Base-by-base conservation (phyloP, 2,329 filamentous ascomycete genomes). In the Venturia asperata region DNA sequence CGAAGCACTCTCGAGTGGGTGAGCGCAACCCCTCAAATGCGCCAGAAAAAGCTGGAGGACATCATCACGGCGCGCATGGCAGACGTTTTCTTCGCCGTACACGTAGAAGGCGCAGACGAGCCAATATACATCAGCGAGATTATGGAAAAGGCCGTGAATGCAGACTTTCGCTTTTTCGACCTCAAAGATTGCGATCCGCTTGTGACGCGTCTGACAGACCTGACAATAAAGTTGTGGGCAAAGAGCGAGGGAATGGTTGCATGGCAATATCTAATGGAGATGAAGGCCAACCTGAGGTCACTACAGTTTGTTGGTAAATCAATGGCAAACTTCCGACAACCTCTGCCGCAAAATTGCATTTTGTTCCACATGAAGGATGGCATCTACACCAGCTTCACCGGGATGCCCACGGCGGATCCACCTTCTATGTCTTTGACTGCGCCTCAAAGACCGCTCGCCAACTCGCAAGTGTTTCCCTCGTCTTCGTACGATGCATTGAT, bases 41-140 rank as follows among this genome's bases (percentile, higher is more conserved):
- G 91, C 64, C 92, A 96, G 78, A 86, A 86, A 75, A 88, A 87
- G 73, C 79, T 96, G 52, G 89, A 94, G 74, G 82, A 87, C 69
- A 83, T 90, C 9, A 85, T 89, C 37, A 85, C 87, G 63, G 84
- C 82, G 70, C 83, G 85, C 63, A 87, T 94, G 76, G 91, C 88
- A n/a, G 89, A 97, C 76, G 87, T 88, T 19, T 97, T 96, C 81
- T 94, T 96, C 75, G 90, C 91, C 2, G 74, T 97, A 63, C 92
- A 97, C 74, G 84, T 87, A 58, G 79, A 84, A 1, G 83, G 78
- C 3, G 77, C 85, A 63, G 72, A 76, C 60, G 87, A 91, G 19
- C 92, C 93, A 0, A 78, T 97, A n/a, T 97, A 97, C 74, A 85
- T 96, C 70, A 96, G 92, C 72, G 93, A 97, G 77, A 81, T 89